Conservation (phyloP, 495 filamentous ascomycete genomes). For the Xylaria longipes region DNA sequence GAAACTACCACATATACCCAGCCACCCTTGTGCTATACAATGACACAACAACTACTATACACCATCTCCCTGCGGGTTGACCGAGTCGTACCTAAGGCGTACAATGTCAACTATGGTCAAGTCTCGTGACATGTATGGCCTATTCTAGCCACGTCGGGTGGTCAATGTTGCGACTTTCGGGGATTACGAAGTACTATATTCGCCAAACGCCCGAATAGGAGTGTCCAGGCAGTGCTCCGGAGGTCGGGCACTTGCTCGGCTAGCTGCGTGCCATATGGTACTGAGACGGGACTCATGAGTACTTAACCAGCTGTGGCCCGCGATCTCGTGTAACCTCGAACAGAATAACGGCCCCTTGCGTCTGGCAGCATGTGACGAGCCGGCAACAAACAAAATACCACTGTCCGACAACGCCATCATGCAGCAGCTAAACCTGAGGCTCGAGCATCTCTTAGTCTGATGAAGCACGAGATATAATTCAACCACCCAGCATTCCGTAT, state of each 20-base stretch:
- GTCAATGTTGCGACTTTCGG: not conserved
- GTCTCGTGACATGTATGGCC: not conserved
- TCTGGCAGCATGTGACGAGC: not conserved
- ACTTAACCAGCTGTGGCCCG: conserved; percentile 1
- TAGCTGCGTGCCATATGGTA: conserved; percentile 7
- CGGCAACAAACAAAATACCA: not conserved
- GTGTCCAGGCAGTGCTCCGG: not conserved
- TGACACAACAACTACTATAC: not conserved
- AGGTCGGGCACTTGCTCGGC: not conserved
- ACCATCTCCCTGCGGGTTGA: not conserved
- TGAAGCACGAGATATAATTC: not conserved
- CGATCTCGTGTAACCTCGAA: conserved; percentile 15
- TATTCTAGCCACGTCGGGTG: not conserved
- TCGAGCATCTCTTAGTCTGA: not conserved
- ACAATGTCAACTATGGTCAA: not conserved
- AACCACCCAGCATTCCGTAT: not conserved
- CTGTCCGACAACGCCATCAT: not conserved
- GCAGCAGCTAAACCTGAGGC: not conserved
- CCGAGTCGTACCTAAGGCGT: not conserved
- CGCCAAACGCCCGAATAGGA: conserved; percentile 7
- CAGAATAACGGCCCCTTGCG: not conserved
- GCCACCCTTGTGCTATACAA: not conserved
- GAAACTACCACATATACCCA: not conserved
- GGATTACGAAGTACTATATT: conserved; percentile 4
- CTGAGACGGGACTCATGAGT: not conserved